phyloP scores from a whole-genome alignment of 768 basidiomycete species.

The Pleurotus eryngii region DNA sequence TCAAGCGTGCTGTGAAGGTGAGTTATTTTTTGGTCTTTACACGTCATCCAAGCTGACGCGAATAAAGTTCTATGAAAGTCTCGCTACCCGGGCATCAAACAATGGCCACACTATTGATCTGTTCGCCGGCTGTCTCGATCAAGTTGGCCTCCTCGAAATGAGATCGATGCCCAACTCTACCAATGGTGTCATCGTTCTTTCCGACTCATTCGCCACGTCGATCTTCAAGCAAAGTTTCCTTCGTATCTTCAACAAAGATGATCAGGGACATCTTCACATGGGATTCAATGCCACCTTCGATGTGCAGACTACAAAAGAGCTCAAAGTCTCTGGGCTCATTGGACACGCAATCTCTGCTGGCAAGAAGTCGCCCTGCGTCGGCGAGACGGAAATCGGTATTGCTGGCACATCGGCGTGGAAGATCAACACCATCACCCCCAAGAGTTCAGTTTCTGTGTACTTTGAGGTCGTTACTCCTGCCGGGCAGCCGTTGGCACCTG shows the following conservation, averaged over 20 bases:
- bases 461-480: slow-evolving; percentile 99
- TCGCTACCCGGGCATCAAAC: slow-evolving; percentile 88
- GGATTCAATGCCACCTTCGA: slow-evolving; percentile 99
- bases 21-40: slow-evolving; percentile 12
- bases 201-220: slow-evolving; percentile 95
- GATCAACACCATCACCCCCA: slow-evolving; percentile 85
- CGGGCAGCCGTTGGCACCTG: slow-evolving; percentile 85
- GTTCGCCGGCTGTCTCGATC: slow-evolving; percentile 96
- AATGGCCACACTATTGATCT: slow-evolving; percentile 95
- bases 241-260: slow-evolving; percentile 88
- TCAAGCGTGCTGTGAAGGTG: slow-evolving; percentile 95
- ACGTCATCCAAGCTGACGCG: slow-evolving; percentile 8
- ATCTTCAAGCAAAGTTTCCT: slow-evolving; percentile 99
- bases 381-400: slow-evolving; percentile 98
- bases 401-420: slow-evolving; percentile 99
- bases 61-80: slow-evolving; percentile 89
- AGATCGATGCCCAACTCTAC: slow-evolving; percentile 93
- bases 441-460: slow-evolving; percentile 87
- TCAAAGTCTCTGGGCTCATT: slow-evolving; percentile 97
- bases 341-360: slow-evolving; percentile 96
- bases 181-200: slow-evolving; percentile 93
- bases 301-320: slow-evolving; percentile 98
- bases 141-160: slow-evolving; percentile 98
- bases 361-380: slow-evolving; percentile 95
- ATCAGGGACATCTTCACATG: slow-evolving; percentile 90